These are phyloP conservation scores for Sequoiadendron giganteum DNA, from an alignment of 75 land plant genomes.

Conservation along the genomic window DNA sequence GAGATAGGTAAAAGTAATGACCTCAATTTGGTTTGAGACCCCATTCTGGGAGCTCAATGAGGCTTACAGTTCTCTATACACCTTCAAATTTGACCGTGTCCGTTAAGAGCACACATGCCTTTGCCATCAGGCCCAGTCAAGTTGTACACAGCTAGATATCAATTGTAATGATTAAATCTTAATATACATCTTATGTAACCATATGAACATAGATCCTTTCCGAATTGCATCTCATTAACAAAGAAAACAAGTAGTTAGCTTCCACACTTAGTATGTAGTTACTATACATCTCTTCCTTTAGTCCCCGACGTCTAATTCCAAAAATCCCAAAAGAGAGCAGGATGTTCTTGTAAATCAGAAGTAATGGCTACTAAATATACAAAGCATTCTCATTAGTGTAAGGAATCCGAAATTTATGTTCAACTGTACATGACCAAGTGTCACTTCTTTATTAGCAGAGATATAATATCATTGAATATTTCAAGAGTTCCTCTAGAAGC, in stretches of 20 bases:
- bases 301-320: background rate
- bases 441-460: background rate
- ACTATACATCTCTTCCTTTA: background rate
- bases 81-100: background rate
- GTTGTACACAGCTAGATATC: background rate
- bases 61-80: background rate
- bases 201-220: background rate
- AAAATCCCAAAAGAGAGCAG: background rate
- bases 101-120: no score
- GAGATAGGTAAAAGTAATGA: background rate
- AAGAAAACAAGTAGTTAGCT: background rate
- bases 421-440: slow-evolving; percentile 4
- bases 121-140: background rate
- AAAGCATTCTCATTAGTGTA: background rate
- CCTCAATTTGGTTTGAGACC: no score
- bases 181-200: background rate
- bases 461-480: background rate
- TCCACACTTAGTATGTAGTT: background rate
- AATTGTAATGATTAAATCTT: background rate
- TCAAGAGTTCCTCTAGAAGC: background rate
- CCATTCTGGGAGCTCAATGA: no score
- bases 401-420: background rate
- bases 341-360: background rate
- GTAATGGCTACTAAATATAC: background rate
- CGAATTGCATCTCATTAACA: background rate